phyloP scores from a whole-genome alignment of 345 rosid species.

The Arabidopsis thaliana region DNA sequence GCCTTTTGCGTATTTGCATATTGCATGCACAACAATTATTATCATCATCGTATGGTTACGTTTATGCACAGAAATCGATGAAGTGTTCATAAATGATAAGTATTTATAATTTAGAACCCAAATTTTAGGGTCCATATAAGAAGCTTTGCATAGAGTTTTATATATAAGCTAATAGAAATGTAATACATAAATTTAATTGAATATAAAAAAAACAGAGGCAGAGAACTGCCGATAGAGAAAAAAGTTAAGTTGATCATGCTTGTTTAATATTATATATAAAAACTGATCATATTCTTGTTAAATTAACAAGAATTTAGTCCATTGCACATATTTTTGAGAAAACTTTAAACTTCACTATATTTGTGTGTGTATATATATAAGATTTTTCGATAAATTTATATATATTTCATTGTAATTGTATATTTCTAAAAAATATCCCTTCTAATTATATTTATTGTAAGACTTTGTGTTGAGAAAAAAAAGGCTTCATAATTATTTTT shows the following conservation, averaged over 20 bases:
- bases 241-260: neutral
- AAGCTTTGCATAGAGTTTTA: neutral
- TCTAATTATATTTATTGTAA: too few relatives aligned
- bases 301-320: too few relatives aligned
- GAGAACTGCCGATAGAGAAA: neutral
- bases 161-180: neutral
- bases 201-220: neutral
- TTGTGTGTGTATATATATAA: too few relatives aligned
- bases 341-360: too few relatives aligned
- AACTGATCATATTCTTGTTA: neutral
- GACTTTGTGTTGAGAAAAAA: too few relatives aligned
- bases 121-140: neutral
- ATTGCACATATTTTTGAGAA: too few relatives aligned
- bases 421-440: too few relatives aligned
- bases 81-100: neutral
- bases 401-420: too few relatives aligned
- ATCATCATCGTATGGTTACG: neutral
- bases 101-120: neutral
- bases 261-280: too few relatives aligned
- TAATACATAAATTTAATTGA: too few relatives aligned
- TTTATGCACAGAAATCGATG: neutral
- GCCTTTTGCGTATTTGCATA: conserved; percentile 10
- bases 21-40: neutral
- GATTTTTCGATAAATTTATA: too few relatives aligned
- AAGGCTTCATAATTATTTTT: neutral